Evolutionary conservation across 495 filamentous ascomycete genomes (phyloP).

Genomic region (Lasiosphaeriaceae sp.): DNA sequence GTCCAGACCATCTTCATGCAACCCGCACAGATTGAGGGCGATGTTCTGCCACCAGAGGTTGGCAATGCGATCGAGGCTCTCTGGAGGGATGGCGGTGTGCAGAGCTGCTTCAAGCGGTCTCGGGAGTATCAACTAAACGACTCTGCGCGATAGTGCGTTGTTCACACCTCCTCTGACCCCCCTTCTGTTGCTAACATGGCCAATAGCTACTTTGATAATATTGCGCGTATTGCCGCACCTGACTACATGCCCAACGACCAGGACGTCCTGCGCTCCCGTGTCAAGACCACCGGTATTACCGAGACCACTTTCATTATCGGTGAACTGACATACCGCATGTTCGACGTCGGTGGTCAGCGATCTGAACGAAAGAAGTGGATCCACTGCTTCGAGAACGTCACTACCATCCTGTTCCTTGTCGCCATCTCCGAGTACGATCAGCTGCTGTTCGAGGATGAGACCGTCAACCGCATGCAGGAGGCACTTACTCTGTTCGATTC

Average conservation of each 20-base stretch:
- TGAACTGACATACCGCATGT: conserved; percentile 97
- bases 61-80: conserved; percentile 87
- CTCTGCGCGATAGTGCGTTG: conserved; percentile 89
- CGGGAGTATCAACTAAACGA: conserved; percentile 98
- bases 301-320: conserved; percentile 99
- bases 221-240: conserved; percentile 83
- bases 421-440: conserved; percentile 99
- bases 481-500: conserved; percentile 97
- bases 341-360: conserved; percentile 97
- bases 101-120: conserved; percentile 91
- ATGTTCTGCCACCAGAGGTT: conserved; percentile 90
- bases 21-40: conserved; percentile 90
- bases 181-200: conserved; percentile 31
- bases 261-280: conserved; percentile 94
- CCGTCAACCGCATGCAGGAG: conserved; percentile 98
- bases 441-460: conserved; percentile 91
- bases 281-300: conserved; percentile 99
- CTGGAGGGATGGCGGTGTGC: conserved; percentile 93
- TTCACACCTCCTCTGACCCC: conserved; percentile 13
- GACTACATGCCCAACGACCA: conserved; percentile 98
- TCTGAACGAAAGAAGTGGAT: conserved; percentile 99
- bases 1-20: conserved; percentile 97
- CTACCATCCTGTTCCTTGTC: conserved; percentile 95
- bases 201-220: conserved; percentile 89
- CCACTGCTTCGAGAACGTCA: conserved; percentile 99